These are phyloP conservation scores for Zychaea mexicana DNA, from an alignment of 371 early-diverging fungal genomes.

Conservation along the genomic window DNA sequence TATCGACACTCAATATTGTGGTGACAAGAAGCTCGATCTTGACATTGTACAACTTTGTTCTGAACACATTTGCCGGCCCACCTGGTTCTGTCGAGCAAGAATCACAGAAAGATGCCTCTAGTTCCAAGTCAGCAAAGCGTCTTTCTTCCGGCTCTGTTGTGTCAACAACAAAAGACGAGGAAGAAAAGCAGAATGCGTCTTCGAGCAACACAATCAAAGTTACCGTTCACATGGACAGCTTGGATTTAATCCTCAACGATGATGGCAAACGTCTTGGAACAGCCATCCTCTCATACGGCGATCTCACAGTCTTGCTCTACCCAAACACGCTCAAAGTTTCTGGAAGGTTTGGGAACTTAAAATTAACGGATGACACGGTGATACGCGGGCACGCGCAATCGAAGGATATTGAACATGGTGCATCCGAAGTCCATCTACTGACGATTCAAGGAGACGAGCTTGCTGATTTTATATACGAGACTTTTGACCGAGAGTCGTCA, in stretches of 20 bases:
- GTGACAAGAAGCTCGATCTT: conserved; percentile 75
- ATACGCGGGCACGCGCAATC: not conserved
- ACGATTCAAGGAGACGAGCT: conserved; percentile 76
- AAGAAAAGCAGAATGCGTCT: not conserved
- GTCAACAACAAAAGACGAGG: not conserved
- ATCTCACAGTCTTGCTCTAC: conserved; percentile 54
- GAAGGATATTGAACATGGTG: conserved; percentile 2
- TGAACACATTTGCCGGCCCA: conserved; percentile 69
- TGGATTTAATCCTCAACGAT: conserved; percentile 67
- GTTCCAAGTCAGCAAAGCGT: not conserved
- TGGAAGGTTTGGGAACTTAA: conserved; percentile 76
- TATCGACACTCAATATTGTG: conserved; percentile 73
- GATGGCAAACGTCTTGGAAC: conserved; percentile 66
- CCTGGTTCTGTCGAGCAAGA: conserved; percentile 3
- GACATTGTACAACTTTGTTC: conserved; percentile 74
- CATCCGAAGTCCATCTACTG: conserved; percentile 52
- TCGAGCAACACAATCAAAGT: conserved; percentile 58
- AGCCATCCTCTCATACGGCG: conserved; percentile 59
- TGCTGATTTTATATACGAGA: conserved; percentile 74
- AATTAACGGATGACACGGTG: conserved; percentile 57
- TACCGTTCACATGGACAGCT: conserved; percentile 62
- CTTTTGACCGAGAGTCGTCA: conserved; percentile 44
- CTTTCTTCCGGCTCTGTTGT: not conserved
- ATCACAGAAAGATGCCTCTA: not conserved
- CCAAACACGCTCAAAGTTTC: conserved; percentile 51